A percentile compares a stretch with the other conserved stretches of the same genome.
These are phyloP conservation scores for Orychophragmus violaceus DNA, from an alignment of 345 rosid genomes.

Conservation along the genomic window DNA sequence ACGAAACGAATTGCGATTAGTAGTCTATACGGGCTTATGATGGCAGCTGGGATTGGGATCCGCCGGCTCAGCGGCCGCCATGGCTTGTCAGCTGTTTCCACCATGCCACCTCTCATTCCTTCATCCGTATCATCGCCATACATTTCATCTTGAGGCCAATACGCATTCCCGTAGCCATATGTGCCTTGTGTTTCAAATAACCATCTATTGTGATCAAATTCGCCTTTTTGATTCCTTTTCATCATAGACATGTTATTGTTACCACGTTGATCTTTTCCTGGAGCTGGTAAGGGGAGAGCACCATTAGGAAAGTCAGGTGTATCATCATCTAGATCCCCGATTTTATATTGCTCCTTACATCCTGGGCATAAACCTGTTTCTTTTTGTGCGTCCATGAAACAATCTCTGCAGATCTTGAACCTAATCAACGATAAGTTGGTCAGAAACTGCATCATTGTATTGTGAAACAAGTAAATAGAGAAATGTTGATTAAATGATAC, in stretches of 20 bases:
- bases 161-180: background rate
- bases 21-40: background rate
- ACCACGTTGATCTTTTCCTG: background rate
- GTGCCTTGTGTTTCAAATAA: background rate
- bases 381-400: background rate
- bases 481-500: background rate
- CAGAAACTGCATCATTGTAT: background rate
- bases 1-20: background rate
- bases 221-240: background rate
- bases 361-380: background rate
- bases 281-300: background rate
- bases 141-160: background rate
- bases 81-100: background rate
- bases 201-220: background rate
- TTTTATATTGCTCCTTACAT: background rate
- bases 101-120: background rate
- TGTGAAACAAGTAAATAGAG: background rate
- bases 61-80: background rate
- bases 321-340: background rate
- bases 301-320: background rate
- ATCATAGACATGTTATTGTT: background rate
- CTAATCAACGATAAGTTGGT: background rate
- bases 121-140: background rate
- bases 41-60: background rate
- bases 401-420: background rate